These are phyloP conservation scores for Penicillium palitans DNA, from an alignment of 2,329 filamentous ascomycete species.

Conservation along the genomic window DNA sequence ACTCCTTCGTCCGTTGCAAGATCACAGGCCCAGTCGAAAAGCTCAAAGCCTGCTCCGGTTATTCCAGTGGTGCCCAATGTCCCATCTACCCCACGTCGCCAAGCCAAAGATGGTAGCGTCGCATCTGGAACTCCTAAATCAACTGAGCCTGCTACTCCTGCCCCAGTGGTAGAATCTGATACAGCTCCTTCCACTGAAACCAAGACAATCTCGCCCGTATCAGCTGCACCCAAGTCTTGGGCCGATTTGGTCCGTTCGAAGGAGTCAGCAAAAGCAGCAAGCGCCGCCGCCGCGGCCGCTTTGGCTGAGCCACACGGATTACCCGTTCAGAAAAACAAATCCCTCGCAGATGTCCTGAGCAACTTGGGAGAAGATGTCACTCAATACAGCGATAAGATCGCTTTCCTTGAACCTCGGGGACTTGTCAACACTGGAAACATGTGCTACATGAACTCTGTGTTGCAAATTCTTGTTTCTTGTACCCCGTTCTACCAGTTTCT, in stretches of 20 bases:
- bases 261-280: slow-evolving; percentile 34
- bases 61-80: slow-evolving; percentile 47
- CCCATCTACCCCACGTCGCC: slow-evolving; percentile 37
- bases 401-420: slow-evolving; percentile 88
- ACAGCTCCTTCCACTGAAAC: slow-evolving; percentile 16
- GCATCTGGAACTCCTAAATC: slow-evolving; percentile 40
- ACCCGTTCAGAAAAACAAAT: slow-evolving; percentile 54
- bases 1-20: slow-evolving; percentile 55
- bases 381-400: slow-evolving; percentile 60
- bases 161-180: slow-evolving; percentile 3
- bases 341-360: slow-evolving; percentile 74
- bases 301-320: slow-evolving; percentile 42
- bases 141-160: slow-evolving; percentile 13
- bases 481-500: slow-evolving; percentile 93
- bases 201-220: slow-evolving; percentile 43
- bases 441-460: slow-evolving; percentile 99
- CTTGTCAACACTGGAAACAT: slow-evolving; percentile 97
- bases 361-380: slow-evolving; percentile 67
- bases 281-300: slow-evolving; percentile 30
- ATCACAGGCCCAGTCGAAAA: slow-evolving; percentile 33
- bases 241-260: slow-evolving; percentile 65
- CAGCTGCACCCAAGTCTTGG: slow-evolving; percentile 64
- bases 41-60: slow-evolving; percentile 46
- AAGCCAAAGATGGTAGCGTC: slow-evolving; percentile 38
- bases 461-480: slow-evolving; percentile 94